Evolutionary conservation across 352 stramenopile species (phyloP).

Genomic region (Plasmopara halstedii): DNA sequence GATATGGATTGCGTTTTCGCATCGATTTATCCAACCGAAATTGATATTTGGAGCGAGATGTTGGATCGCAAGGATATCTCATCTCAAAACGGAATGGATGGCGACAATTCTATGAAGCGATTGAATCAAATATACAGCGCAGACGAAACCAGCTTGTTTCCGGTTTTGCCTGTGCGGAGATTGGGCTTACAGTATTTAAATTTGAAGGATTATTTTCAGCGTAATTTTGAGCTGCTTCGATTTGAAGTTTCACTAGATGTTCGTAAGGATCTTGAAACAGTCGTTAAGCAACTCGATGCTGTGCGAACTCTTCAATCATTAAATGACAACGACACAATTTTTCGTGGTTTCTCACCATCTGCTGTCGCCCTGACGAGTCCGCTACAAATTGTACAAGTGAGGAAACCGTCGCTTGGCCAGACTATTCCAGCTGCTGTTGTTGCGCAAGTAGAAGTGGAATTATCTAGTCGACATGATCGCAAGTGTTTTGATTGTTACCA

Average conservation of each 20-base stretch:
- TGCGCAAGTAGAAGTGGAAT: constrained; percentile 82
- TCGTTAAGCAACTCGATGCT: constrained; percentile 68
- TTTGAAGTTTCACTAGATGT: constrained; percentile 87
- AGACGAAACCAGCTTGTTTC: constrained; percentile 30
- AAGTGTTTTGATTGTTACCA: constrained; percentile 84
- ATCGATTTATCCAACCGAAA: constrained; percentile 74
- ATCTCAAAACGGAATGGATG: neutral
- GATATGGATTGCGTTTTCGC: constrained; percentile 10
- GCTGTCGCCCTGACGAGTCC: constrained; percentile 31
- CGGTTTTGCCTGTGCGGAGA: constrained; percentile 87
- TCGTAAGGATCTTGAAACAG: constrained; percentile 76
- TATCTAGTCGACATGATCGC: constrained; percentile 45
- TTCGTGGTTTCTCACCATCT: constrained; percentile 41
- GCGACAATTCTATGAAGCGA: constrained; percentile 7
- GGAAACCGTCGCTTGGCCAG: constrained; percentile 88
- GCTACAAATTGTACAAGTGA: constrained; percentile 74
- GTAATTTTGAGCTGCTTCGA: constrained; percentile 88
- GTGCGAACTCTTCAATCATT: constrained; percentile 31
- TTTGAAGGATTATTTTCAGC: constrained; percentile 89
- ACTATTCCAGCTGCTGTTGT: constrained; percentile 71
- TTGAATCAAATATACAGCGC: constrained; percentile 29
- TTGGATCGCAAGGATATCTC: constrained; percentile 16
- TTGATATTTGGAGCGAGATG: constrained; percentile 82
- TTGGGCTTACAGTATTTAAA: constrained; percentile 95
- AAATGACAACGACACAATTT: constrained; percentile 44